These are phyloP conservation scores for Obba rivulosa DNA, from an alignment of 768 basidiomycete genomes.

Conservation along the genomic window DNA sequence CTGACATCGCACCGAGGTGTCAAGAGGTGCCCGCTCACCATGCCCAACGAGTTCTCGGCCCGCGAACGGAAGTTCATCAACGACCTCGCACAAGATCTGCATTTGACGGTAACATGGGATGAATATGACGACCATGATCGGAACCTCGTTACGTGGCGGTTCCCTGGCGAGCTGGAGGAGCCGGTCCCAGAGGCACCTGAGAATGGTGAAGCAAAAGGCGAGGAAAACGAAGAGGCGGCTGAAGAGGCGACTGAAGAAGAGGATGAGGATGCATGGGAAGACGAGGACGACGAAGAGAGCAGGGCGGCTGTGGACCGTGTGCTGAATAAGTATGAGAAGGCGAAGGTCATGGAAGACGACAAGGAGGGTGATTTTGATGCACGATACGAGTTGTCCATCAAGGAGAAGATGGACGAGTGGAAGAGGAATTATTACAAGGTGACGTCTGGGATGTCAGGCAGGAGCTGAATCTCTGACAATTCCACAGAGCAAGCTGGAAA, in stretches of 20 bases:
- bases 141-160: constrained; percentile 65
- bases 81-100: constrained; percentile 69
- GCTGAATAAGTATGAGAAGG: constrained; percentile 82
- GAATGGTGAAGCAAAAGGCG: constrained; percentile 29
- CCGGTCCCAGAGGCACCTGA: constrained; percentile 23
- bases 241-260: constrained; percentile 52
- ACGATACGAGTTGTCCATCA: constrained; percentile 63
- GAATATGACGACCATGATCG: constrained; percentile 83
- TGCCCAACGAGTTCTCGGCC: constrained; percentile 78
- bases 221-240: constrained; percentile 19
- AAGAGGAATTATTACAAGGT: constrained; percentile 89
- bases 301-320: constrained; percentile 74
- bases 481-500: constrained; percentile 76
- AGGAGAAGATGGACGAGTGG: constrained; percentile 90
- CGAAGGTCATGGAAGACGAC: constrained; percentile 67
- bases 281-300: constrained; percentile 69
- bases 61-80: constrained; percentile 77
- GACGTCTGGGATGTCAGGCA: constrained; percentile 8
- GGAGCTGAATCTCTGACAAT: background rate
- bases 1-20: constrained; percentile 20
- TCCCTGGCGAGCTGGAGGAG: constrained; percentile 43
- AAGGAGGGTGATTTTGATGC: constrained; percentile 75
- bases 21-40: constrained; percentile 43
- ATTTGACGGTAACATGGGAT: constrained; percentile 85
- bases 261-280: constrained; percentile 41